Conservation (phyloP, 129 eudicot species). For the Ambrosia artemisiifolia region DNA sequence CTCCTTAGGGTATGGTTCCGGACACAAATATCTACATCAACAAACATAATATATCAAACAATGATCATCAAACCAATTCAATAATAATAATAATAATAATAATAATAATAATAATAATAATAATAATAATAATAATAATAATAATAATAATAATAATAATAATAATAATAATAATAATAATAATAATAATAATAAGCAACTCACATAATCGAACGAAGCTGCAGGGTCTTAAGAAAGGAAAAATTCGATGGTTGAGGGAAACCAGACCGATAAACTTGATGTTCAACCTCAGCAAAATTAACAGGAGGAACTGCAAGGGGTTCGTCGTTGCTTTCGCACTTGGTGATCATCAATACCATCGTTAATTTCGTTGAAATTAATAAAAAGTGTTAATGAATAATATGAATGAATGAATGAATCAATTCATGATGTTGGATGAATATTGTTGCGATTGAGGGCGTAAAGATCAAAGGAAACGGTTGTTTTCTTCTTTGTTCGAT, state of each 20-base stretch:
- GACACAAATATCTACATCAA: conserved; percentile 50
- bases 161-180: too few relatives aligned
- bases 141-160: neutral
- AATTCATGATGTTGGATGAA: conserved; percentile 25
- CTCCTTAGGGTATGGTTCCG: conserved; percentile 60
- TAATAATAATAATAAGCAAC: conserved; percentile 1
- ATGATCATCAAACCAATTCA: neutral
- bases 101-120: too few relatives aligned
- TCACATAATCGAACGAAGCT: conserved; percentile 55
- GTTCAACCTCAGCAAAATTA: conserved; percentile 57
- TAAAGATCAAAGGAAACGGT: conserved; percentile 28
- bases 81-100: too few relatives aligned
- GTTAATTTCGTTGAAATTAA: conserved; percentile 4
- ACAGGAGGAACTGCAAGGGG: conserved; percentile 33
- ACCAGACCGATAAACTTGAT: conserved; percentile 57
- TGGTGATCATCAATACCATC: conserved; percentile 9
- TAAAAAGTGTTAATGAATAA: neutral
- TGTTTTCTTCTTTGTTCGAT: neutral
- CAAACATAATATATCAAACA: neutral
- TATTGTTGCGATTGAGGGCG: conserved; percentile 24
- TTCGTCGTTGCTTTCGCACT: too few relatives aligned
- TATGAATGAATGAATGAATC: neutral
- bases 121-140: too few relatives aligned
- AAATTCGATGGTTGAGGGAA: conserved; percentile 55
- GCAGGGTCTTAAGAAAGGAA: conserved; percentile 43